Evolutionary conservation across 345 rosid species (phyloP).

Genomic region (Rhodomyrtus tomentosa): DNA sequence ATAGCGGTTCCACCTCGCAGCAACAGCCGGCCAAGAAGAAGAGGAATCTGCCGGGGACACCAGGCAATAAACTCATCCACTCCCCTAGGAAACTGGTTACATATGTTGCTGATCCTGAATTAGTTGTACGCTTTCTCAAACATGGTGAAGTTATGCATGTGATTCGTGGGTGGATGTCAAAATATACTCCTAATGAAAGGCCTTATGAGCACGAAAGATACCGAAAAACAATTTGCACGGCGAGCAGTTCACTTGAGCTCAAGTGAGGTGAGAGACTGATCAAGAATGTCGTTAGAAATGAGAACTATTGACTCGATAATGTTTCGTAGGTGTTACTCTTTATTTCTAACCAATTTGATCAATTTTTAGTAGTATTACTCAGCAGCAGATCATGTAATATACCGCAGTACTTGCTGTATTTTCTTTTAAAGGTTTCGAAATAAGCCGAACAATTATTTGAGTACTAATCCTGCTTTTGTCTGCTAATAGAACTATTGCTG

Average conservation of each 20-base stretch:
- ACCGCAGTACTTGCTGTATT: neutral
- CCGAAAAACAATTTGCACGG: neutral
- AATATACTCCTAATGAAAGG: neutral
- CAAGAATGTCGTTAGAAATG: neutral
- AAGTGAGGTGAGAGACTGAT: neutral
- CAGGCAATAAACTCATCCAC: constrained; percentile 30
- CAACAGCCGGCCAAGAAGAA: constrained; percentile 50
- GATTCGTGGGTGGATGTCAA: neutral
- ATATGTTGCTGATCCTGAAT: neutral
- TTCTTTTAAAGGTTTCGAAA: neutral
- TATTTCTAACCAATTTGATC: neutral
- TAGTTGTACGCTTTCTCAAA: neutral
- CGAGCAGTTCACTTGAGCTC: neutral
- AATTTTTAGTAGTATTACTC: neutral
- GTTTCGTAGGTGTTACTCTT: neutral
- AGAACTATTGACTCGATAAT: neutral
- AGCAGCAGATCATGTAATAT: neutral
- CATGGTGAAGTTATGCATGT: neutral
- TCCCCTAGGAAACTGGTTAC: neutral
- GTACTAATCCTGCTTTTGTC: neutral
- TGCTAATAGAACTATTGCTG: neutral
- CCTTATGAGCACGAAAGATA: neutral
- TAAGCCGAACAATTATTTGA: neutral
- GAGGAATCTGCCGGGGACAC: constrained; percentile 65
- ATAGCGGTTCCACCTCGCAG: constrained; percentile 21